Percentiles rank a stretch among this genome's conserved stretches.
phyloP scores from a whole-genome alignment of 2,329 filamentous ascomycete genomes.

The Chaetothyriales sp. region DNA sequence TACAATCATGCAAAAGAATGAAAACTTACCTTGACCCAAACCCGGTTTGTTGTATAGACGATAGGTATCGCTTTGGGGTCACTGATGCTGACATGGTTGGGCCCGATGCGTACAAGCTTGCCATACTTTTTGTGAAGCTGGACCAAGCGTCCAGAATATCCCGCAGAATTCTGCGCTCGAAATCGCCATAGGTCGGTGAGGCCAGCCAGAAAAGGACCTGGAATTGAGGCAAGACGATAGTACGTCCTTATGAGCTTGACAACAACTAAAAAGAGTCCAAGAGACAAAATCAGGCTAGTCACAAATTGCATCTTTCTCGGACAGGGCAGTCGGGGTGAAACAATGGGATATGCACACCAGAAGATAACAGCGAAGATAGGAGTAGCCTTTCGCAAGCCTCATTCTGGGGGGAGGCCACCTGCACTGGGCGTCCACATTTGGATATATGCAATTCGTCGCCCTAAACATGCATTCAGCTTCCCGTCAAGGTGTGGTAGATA shows the following conservation, averaged over 20 bases:
- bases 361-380: no score
- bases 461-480: no score
- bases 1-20: constrained; percentile 1
- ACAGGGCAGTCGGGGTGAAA: no score
- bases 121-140: constrained; percentile 6
- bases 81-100: constrained; percentile 5
- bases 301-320: no score
- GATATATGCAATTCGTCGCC: no score
- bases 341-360: no score
- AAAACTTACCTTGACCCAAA: not conserved
- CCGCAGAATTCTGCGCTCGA: not conserved
- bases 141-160: not conserved
- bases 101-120: constrained; percentile 7
- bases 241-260: constrained; percentile 2
- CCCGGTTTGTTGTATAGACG: constrained; percentile 8
- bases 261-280: not conserved
- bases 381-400: no score
- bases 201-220: constrained; percentile 55
- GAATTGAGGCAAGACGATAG: constrained; percentile 22
- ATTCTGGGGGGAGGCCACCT: no score
- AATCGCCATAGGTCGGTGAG: constrained; percentile 63
- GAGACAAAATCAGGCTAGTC: no score
- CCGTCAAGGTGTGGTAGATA: no score
- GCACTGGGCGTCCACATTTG: no score
- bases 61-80: constrained; percentile 8